These are phyloP conservation scores for Boletus coccyginus DNA, from an alignment of 768 basidiomycete species.

Conservation along the genomic window DNA sequence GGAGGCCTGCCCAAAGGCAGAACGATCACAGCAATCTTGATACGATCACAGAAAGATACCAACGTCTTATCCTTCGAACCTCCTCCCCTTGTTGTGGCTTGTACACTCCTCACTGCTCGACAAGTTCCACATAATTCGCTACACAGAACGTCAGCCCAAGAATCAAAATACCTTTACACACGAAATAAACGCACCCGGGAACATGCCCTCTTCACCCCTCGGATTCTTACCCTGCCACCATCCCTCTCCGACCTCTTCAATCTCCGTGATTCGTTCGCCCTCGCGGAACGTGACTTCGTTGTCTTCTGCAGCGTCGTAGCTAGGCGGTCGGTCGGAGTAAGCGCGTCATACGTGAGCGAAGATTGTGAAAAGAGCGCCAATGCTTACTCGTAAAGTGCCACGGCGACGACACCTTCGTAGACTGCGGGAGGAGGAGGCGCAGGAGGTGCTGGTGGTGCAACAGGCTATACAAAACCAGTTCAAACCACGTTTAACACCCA, in stretches of 20 bases:
- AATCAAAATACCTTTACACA: neutral
- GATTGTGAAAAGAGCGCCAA: neutral
- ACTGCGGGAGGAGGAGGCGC: conserved; percentile 48
- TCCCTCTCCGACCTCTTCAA: conserved; percentile 82
- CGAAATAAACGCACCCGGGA: conserved; percentile 54
- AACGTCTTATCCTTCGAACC: neutral
- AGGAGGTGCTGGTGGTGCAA: conserved; percentile 31
- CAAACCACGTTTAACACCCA: neutral
- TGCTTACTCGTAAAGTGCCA: conserved; percentile 71
- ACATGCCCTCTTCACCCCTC: conserved; percentile 60
- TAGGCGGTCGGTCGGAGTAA: conserved; percentile 28
- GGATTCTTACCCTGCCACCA: conserved; percentile 79
- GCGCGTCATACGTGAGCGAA: neutral
- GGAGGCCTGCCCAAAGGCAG: no score
- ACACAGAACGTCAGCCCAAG: neutral
- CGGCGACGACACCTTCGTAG: conserved; percentile 59
- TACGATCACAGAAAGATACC: neutral
- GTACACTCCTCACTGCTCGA: conserved; percentile 5
- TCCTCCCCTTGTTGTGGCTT: no score
- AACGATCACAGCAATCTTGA: neutral
- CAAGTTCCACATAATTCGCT: conserved; percentile 22
- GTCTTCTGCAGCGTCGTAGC: conserved; percentile 88
- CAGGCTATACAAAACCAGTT: conserved; percentile 25
- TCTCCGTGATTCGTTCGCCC: conserved; percentile 74
- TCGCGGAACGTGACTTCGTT: conserved; percentile 87